Evolutionary conservation across 2,329 filamentous ascomycete genomes (phyloP).

Genomic region (Diaporthe sp.): DNA sequence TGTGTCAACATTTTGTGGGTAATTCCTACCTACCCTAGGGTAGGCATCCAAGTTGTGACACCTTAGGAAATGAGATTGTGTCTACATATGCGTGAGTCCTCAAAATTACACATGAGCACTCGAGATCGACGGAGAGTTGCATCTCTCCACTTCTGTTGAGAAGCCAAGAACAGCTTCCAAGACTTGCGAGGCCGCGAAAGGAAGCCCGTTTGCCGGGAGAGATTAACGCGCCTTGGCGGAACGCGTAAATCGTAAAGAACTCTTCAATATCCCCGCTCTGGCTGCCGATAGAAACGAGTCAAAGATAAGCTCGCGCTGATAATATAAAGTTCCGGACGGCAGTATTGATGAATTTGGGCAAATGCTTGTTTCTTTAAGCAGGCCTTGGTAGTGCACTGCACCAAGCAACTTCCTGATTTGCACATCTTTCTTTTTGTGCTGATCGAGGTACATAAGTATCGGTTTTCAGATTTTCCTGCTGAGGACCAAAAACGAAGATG

Average conservation of each 20-base stretch:
- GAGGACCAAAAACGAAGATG: not conserved
- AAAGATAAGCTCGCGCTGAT: not conserved
- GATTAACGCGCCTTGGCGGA: slow-evolving; percentile 23
- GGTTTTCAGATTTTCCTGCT: no score
- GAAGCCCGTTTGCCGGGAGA: slow-evolving; percentile 24
- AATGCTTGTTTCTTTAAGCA: not conserved
- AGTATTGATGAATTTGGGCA: no score
- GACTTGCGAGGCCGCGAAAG: slow-evolving; percentile 25
- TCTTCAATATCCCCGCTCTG: slow-evolving; percentile 19
- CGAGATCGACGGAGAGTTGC: not conserved
- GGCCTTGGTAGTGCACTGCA: not conserved
- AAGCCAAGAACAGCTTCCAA: slow-evolving; percentile 19
- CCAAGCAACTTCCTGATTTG: not conserved
- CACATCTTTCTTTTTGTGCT: not conserved
- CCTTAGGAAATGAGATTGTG: not conserved
- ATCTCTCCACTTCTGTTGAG: slow-evolving; percentile 5
- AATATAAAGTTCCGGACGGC: not conserved
- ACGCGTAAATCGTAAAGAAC: not conserved
- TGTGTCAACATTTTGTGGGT: not conserved
- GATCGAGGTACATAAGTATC: not conserved
- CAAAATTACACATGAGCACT: not conserved
- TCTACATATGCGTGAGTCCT: not conserved
- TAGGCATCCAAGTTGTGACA: no score
- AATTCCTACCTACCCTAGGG: no score
- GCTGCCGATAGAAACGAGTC: not conserved